Evolutionary conservation across 2,329 filamentous ascomycete genomes (phyloP).

Genomic region (Fusarium solani-melongenae): DNA sequence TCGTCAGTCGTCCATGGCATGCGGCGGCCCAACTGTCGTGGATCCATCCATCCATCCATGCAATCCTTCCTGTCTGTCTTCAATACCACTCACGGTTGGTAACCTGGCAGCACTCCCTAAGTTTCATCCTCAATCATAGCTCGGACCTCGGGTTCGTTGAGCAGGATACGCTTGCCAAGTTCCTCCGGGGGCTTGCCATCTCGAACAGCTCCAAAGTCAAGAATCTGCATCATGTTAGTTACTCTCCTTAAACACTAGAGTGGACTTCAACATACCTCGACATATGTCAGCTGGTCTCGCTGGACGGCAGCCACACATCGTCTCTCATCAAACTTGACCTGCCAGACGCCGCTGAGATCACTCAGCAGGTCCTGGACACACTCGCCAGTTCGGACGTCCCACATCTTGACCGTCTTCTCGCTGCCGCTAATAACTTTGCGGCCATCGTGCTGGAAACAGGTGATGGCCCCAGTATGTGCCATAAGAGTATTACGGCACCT

Average conservation of each 20-base stretch:
- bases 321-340: slow-evolving; percentile 96
- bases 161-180: slow-evolving; percentile 81
- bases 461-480: slow-evolving; percentile 96
- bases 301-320: slow-evolving; percentile 97
- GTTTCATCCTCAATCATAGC: slow-evolving; percentile 60
- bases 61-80: background rate
- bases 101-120: slow-evolving; percentile 23
- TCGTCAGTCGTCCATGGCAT: slow-evolving; percentile 27
- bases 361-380: slow-evolving; percentile 93
- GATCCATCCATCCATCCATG: slow-evolving; percentile 20
- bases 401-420: slow-evolving; percentile 97
- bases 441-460: slow-evolving; percentile 97
- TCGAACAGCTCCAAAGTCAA: slow-evolving; percentile 94
- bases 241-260: background rate
- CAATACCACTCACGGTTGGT: background rate
- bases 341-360: slow-evolving; percentile 97
- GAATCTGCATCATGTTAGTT: slow-evolving; percentile 70
- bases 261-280: slow-evolving; percentile 78
- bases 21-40: slow-evolving; percentile 16
- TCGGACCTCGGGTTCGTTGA: slow-evolving; percentile 67
- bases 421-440: slow-evolving; percentile 97
- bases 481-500: slow-evolving; percentile 90
- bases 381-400: slow-evolving; percentile 92
- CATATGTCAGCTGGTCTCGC: slow-evolving; percentile 90
- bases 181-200: slow-evolving; percentile 84